phyloP scores from a whole-genome alignment of 2,329 filamentous ascomycete genomes.

The Penicillium sp. region DNA sequence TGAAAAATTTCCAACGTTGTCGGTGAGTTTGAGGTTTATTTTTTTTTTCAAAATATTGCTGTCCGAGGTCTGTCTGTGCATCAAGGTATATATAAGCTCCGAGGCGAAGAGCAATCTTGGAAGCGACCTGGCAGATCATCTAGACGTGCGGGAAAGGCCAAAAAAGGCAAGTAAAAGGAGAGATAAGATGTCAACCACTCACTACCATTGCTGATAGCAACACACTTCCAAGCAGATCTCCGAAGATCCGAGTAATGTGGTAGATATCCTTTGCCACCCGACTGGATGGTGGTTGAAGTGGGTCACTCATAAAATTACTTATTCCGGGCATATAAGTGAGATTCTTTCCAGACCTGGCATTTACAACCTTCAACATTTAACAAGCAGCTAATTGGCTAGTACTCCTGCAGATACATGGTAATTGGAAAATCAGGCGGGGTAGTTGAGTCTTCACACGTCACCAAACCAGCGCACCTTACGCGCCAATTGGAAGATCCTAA shows the following conservation, averaged over 20 bases:
- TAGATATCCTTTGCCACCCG: neutral
- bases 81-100: too few species aligned
- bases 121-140: too few species aligned
- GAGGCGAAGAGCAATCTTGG: too few species aligned
- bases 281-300: neutral
- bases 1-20: too few species aligned
- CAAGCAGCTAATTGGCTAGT: neutral
- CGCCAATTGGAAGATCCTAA: too few species aligned
- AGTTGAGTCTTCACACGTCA: neutral
- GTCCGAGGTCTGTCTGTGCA: too few species aligned
- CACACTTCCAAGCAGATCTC: too few species aligned
- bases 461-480: too few species aligned
- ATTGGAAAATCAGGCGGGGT: neutral
- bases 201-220: too few species aligned
- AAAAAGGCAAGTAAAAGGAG: neutral
- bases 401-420: neutral
- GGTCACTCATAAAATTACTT: neutral
- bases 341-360: neutral
- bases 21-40: too few species aligned
- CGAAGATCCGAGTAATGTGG: neutral
- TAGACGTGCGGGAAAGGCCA: neutral
- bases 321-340: slow-evolving; percentile 1
- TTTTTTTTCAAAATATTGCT: too few species aligned
- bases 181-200: neutral
- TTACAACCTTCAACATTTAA: neutral